Evolutionary conservation across 1,284 basidiomycete species (phyloP).

Genomic region (Boletus albobrunnescens): DNA sequence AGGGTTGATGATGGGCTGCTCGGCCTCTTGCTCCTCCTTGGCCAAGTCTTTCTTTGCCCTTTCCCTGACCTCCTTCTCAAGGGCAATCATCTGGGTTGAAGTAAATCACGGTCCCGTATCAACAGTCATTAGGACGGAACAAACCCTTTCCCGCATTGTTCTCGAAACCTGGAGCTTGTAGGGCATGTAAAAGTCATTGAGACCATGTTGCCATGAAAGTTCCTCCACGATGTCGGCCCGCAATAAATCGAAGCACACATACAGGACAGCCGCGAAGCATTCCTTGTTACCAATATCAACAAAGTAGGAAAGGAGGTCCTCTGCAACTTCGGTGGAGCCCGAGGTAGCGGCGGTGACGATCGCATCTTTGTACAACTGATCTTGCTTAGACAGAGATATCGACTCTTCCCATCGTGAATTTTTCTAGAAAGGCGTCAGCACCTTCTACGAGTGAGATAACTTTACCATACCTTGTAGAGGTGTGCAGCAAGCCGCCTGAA

Average conservation of each 20-base stretch:
- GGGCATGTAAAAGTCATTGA: constrained; percentile 96
- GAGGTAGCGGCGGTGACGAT: constrained; percentile 92
- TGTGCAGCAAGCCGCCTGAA: constrained; percentile 94
- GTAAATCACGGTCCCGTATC: constrained; percentile 12
- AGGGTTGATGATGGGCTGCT: constrained; percentile 80
- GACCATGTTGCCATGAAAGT: constrained; percentile 90
- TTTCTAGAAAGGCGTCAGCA: constrained; percentile 56
- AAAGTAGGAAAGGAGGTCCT: constrained; percentile 91
- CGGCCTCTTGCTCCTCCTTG: constrained; percentile 82
- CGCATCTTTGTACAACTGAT: constrained; percentile 95
- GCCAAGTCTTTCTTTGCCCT: constrained; percentile 76
- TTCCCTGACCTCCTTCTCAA: constrained; percentile 85
- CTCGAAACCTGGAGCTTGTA: constrained; percentile 87
- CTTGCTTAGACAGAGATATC: constrained; percentile 89
- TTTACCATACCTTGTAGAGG: constrained; percentile 75
- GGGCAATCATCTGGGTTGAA: constrained; percentile 50
- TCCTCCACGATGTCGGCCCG: constrained; percentile 92
- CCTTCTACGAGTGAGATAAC: neutral
- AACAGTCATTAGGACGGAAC: constrained; percentile 15
- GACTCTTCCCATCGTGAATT: constrained; percentile 94
- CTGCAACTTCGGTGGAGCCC: constrained; percentile 76
- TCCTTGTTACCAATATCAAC: constrained; percentile 98
- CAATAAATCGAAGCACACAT: constrained; percentile 89
- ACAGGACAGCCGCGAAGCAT: constrained; percentile 90
- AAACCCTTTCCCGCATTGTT: constrained; percentile 64